Base-by-base conservation (phyloP, 2,329 filamentous ascomycete genomes). In the Harringtonia aguacate region DNA sequence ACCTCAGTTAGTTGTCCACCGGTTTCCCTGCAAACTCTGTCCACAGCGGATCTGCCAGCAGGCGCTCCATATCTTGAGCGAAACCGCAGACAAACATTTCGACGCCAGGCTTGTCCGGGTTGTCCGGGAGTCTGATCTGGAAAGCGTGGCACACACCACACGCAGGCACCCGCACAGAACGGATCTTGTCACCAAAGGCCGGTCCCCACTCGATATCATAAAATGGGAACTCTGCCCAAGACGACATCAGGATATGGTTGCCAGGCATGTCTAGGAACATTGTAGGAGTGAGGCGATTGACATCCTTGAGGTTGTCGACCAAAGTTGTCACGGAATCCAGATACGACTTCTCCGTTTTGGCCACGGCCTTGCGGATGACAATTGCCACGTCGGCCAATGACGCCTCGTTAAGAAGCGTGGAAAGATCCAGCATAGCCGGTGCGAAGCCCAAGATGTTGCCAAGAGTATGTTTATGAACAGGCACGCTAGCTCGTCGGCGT, bases 211-310 rank as follows among this genome's bases (percentile, higher is more conserved):
- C n/a, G 14, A 44, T 35, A 22, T 40, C 37, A 22, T 44, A 44
- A 24, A 21, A 40, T 8, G 36, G 36, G n/a, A 44, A 44, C 12
- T 44, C 36, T 21, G 36, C 36, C 43, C 36, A 40, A 17, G 36
- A 44, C 13, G 36, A 44, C 22, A 35, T 36, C 7, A 44, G 17
- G 15, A 36, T 35, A 10, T 40, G 18, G n/a, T 30, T 22, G 36
- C 36, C 36, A 7, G 36, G 43, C 36, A 44, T 40, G 36, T 44
- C 43, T 4, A 44, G 24, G 29, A 44, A 44, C 36, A 30, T 40
- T 21, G 8, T 21, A 8, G 36, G 30, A 12, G 18, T 24, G 10
- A 44, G 36, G 8, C 43, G 36, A n/a, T 12, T 27, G 8, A 40
- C 36, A 30, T 44, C 37, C n/a, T 10, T 8, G 4, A 38, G 18